Base-by-base conservation (phyloP, 176 grass and related monocot species). In the Lolium rigidum region DNA sequence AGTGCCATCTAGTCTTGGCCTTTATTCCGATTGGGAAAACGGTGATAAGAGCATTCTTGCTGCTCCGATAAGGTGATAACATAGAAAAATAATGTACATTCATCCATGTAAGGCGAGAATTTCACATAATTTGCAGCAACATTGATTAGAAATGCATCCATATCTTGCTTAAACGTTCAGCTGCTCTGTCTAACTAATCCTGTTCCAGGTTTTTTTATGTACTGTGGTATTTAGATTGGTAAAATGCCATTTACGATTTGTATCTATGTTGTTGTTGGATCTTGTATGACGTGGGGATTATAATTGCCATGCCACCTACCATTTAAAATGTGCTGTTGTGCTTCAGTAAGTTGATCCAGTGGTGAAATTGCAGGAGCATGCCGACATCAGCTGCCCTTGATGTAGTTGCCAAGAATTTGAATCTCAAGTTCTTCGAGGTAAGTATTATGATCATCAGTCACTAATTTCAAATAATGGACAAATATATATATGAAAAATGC, bases 311-410 rank as follows among this genome's bases (percentile, higher is more conserved):
- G 24, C 24, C 49, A 76, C 8, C 73, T 24, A 76, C 16, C 1
- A 4, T 68, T 51, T 81, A 51, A 21, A 39, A 39, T 65, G 48
- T 18, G 31, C 31, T 35, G 61, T 3, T 64, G 16, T 78, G 76
- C 14, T 55, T 73, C 54, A 52, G 56, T 69, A 48, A 61, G 11
- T 37, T 87, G 74, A 83, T 76, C 73, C 17, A 77, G 79, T 92
- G 38, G 47, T 93, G 73, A 85, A 89, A 79, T 54, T 90, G 83
- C 87, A 99, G 97, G 94, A 99, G 97, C 80, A 99, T 99, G 97
- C 97, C 97, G 77, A 99, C 97, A 74, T 99, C 97, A 85, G 97
- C 97, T 86, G 97, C 97, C 82, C 97, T 99, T 93, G 97, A 99
- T 82, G 92, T 99, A 41, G 97, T 99, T 51, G 97, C 97, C 10